Evolutionary conservation across 495 filamentous ascomycete species (phyloP).

Genomic region (Parathielavia hyrcaniae): DNA sequence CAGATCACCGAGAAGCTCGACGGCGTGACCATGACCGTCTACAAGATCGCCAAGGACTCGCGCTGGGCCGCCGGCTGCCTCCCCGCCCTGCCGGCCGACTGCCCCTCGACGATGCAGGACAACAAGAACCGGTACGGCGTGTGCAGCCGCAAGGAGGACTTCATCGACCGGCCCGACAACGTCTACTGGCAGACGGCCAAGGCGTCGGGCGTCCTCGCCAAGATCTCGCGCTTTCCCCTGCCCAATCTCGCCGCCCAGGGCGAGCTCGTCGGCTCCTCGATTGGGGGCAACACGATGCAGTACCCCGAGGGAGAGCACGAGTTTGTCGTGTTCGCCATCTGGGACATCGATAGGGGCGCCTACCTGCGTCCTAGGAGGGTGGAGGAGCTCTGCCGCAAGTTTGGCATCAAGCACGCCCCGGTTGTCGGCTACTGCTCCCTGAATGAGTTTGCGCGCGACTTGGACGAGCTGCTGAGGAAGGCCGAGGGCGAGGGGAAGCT

Average conservation of each 20-base stretch:
- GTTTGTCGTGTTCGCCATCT: constrained; percentile 24
- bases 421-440: constrained; percentile 10
- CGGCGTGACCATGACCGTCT: constrained; percentile 26
- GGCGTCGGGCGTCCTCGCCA: constrained; percentile 8
- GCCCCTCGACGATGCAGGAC: constrained; percentile 7
- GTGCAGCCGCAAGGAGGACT: constrained; percentile 8
- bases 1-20: constrained; percentile 29
- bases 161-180: background rate
- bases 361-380: constrained; percentile 7
- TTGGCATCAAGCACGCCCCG: constrained; percentile 17
- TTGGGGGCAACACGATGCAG: constrained; percentile 21
- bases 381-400: constrained; percentile 11
- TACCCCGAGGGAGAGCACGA: constrained; percentile 19
- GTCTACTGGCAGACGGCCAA: constrained; percentile 18
- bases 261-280: constrained; percentile 17
- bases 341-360: constrained; percentile 18
- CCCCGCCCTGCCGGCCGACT: constrained; percentile 1
- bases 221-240: constrained; percentile 6
- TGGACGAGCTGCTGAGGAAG: constrained; percentile 19
- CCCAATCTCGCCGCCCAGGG: constrained; percentile 22
- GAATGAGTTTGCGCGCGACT: background rate
- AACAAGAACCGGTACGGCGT: constrained; percentile 14
- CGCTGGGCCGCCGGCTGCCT: constrained; percentile 4
- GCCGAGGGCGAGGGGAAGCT: constrained; percentile 11
- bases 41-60: constrained; percentile 15